Percentiles rank a stretch among this genome's conserved stretches.
These are phyloP conservation scores for Pittosporum tobira DNA, from an alignment of 129 eudicot genomes.

Conservation along the genomic window DNA sequence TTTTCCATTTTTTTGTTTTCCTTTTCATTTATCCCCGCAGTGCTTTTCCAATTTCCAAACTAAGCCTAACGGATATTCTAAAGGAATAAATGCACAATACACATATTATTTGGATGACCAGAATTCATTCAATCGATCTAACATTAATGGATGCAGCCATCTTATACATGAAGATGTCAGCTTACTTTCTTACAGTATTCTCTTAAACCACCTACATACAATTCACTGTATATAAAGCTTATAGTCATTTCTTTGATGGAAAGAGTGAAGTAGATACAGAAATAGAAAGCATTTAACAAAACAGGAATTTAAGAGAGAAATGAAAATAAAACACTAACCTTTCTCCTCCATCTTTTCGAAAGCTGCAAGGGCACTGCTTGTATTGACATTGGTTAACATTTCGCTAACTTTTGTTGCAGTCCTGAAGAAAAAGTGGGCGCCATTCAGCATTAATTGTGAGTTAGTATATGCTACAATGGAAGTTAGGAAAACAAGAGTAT, in stretches of 20 bases:
- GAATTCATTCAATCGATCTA: too few species aligned
- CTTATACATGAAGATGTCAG: neutral
- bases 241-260: neutral
- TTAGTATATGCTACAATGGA: conserved; percentile 1
- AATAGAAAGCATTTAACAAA: conserved; percentile 3
- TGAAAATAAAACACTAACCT: conserved; percentile 31
- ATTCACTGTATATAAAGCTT: neutral
- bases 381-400: conserved; percentile 90
- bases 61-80: too few species aligned
- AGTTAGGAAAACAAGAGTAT: conserved; percentile 4
- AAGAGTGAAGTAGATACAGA: neutral
- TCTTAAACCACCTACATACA: too few species aligned
- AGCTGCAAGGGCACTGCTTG: conserved; percentile 96
- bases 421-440: conserved; percentile 32
- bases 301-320: neutral
- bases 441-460: conserved; percentile 11
- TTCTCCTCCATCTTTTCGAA: conserved; percentile 99
- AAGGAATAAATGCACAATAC: too few species aligned
- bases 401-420: conserved; percentile 88
- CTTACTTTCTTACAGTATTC: neutral
- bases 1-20: too few species aligned
- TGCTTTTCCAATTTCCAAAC: neutral
- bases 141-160: too few species aligned
- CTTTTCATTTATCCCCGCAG: too few species aligned
- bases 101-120: too few species aligned